phyloP scores from a whole-genome alignment of 1,139 yeast genomes.

The Hansenula sp. region DNA sequence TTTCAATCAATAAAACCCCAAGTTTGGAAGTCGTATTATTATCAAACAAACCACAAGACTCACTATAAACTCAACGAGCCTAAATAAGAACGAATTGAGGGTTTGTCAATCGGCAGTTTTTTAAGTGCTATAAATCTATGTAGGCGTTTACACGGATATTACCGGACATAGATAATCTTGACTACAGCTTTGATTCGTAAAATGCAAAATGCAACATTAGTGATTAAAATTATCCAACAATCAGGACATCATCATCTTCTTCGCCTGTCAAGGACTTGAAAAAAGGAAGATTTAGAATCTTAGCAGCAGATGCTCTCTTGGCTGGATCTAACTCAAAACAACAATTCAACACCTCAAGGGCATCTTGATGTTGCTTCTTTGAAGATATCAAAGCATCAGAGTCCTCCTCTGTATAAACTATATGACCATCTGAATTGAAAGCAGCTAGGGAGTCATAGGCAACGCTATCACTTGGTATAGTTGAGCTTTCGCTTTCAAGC shows the following conservation, averaged over 20 bases:
- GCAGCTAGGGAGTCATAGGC: constrained; percentile 30
- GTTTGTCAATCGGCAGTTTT: too few species aligned
- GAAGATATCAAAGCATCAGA: constrained; percentile 1
- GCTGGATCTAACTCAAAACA: constrained; percentile 82
- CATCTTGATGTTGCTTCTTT: constrained; percentile 16
- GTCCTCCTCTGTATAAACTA: constrained; percentile 6
- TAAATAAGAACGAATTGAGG: too few species aligned
- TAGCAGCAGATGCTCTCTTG: constrained; percentile 76
- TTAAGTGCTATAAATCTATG: too few species aligned
- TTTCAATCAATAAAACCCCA: too few species aligned
- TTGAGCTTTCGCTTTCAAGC: constrained; percentile 28
- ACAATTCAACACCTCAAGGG: constrained; percentile 19
- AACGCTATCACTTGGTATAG: constrained; percentile 33
- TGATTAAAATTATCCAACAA: background rate
- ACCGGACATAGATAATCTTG: too few species aligned
- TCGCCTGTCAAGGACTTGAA: constrained; percentile 11
- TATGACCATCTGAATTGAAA: constrained; percentile 4
- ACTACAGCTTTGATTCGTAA: too few species aligned
- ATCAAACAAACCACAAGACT: too few species aligned
- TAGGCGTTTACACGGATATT: too few species aligned
- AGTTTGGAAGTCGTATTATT: too few species aligned
- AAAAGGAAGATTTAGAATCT: constrained; percentile 41
- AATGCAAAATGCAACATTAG: background rate
- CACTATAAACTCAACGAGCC: too few species aligned
- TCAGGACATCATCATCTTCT: constrained; percentile 13